Evolutionary conservation across 306 rosid genomes (phyloP), one percentile per base, ranked within the genome.

Genomic region (Pyrus pyrifolia): DNA sequence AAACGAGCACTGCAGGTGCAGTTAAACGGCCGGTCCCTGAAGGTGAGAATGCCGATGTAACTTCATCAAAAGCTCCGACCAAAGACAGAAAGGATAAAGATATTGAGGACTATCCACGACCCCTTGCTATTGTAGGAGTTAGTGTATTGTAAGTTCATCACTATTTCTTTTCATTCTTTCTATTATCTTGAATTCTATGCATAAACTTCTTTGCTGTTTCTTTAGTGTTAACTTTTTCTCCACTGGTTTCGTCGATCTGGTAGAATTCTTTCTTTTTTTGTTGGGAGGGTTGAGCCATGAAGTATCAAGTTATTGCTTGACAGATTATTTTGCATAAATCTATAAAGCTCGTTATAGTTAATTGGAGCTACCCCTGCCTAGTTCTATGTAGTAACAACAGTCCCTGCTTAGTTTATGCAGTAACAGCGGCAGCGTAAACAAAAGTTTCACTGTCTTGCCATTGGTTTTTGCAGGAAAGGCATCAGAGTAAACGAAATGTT

Each of bases 21-120:
- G 81, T 29, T 70, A 82, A 82, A 73, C 70, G 73, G 51, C 58
- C 59, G 42, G 61, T 81, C 15, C 55, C 82, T 51, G 89, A 83
- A 83, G 84, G 67, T 21, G 84, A 18, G 23, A 42, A 71, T 75
- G 76, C 80, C 58, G 68, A 76, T 42, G 46, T 58, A n/a, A 52
- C 72, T 63, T 76, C 74, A 52, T 67, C 44, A 10, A 80, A n/a
- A 68, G 75, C 58, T 73, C 68, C 13, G 2, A 46, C 6, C 11
- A 67, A 67, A 61, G 82, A 85, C 77, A 51, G 51, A 59, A 88
- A 77, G 82, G 96, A 92, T 62, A 88, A 65, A 82, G 82, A 65
- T 62, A 88, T 96, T 44, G 99, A 89, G 80, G 98, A 96, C 80
- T 90, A 88, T 82, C 88, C 96, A n/a, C 85, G 73, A 31, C 93